Conservation (phyloP, 1,139 yeast genomes). For the Geotrichum citri-aurantii region DNA sequence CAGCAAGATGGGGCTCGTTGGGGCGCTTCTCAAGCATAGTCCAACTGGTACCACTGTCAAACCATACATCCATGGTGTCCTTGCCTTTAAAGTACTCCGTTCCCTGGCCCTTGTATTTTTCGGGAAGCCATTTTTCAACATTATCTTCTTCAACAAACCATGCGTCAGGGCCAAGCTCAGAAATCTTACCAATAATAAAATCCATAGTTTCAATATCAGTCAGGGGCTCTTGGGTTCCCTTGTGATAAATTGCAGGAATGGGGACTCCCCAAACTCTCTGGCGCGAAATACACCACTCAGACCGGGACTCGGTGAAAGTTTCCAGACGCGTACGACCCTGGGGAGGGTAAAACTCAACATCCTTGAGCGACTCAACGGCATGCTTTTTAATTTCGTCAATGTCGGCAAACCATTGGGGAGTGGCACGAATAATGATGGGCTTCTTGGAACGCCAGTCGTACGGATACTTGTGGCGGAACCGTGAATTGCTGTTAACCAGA, state of each 20-base stretch:
- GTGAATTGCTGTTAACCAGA: slow-evolving; percentile 45
- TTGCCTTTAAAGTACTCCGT: slow-evolving; percentile 53
- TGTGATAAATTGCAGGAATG: slow-evolving; percentile 73
- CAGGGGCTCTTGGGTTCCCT: slow-evolving; percentile 53
- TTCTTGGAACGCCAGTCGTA: slow-evolving; percentile 96
- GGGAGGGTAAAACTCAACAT: slow-evolving; percentile 67
- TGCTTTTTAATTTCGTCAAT: slow-evolving; percentile 62
- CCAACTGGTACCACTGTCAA: slow-evolving; percentile 97
- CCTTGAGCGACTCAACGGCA: slow-evolving; percentile 54
- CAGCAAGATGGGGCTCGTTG: slow-evolving; percentile 47
- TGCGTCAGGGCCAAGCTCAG: slow-evolving; percentile 57
- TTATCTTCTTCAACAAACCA: slow-evolving; percentile 65
- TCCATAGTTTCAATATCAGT: slow-evolving; percentile 49
- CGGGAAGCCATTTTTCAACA: slow-evolving; percentile 70
- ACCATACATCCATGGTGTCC: slow-evolving; percentile 99
- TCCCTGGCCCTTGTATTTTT: slow-evolving; percentile 38
- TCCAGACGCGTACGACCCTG: slow-evolving; percentile 64
- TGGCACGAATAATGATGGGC: slow-evolving; percentile 90
- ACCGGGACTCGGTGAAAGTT: slow-evolving; percentile 69
- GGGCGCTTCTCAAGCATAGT: slow-evolving; percentile 45
- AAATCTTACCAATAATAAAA: slow-evolving; percentile 49
- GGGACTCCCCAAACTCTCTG: slow-evolving; percentile 99
- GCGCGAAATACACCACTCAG: slow-evolving; percentile 97
- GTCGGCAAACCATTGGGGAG: slow-evolving; percentile 96
- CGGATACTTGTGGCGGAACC: slow-evolving; percentile 79